phyloP scores from a whole-genome alignment of 768 basidiomycete species.

The Kwoniella mangroviensis region DNA sequence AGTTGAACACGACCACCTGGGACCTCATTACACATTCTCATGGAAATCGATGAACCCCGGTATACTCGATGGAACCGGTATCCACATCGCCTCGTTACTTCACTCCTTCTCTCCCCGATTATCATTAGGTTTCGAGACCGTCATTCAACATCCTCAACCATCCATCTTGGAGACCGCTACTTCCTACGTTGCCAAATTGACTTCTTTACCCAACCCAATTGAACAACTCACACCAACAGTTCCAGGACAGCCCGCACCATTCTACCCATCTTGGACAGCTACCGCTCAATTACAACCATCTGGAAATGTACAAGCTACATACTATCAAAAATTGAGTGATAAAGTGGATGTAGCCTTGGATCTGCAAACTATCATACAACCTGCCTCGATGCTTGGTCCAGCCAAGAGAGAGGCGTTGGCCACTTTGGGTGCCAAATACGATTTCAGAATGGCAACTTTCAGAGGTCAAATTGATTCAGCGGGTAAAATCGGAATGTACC shows the following conservation, averaged over 20 bases:
- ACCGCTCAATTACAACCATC: slow-evolving; percentile 83
- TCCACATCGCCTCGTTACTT: slow-evolving; percentile 87
- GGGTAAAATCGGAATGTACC: slow-evolving; percentile 90
- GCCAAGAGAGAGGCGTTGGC: slow-evolving; percentile 86
- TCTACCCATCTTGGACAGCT: slow-evolving; percentile 74
- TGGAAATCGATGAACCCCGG: slow-evolving; percentile 89
- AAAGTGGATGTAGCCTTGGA: slow-evolving; percentile 98
- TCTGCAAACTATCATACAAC: slow-evolving; percentile 70
- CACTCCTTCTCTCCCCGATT: slow-evolving; percentile 90
- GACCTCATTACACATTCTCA: slow-evolving; percentile 83
- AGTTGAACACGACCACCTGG: slow-evolving; percentile 90
- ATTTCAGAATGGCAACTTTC: slow-evolving; percentile 90
- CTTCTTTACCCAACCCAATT: slow-evolving; percentile 51
- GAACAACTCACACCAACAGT: slow-evolving; percentile 39
- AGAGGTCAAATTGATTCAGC: slow-evolving; percentile 92
- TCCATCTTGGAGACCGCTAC: slow-evolving; percentile 67
- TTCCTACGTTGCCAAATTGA: slow-evolving; percentile 58
- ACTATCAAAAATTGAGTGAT: slow-evolving; percentile 94
- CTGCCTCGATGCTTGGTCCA: slow-evolving; percentile 63
- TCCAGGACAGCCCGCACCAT: slow-evolving; percentile 43
- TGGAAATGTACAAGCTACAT: slow-evolving; percentile 85
- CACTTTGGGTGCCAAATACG: slow-evolving; percentile 94
- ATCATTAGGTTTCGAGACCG: slow-evolving; percentile 81
- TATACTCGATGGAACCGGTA: slow-evolving; percentile 82
- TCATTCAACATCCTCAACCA: slow-evolving; percentile 75